phyloP scores from a whole-genome alignment of 345 rosid genomes.

The Aegle marmelos region DNA sequence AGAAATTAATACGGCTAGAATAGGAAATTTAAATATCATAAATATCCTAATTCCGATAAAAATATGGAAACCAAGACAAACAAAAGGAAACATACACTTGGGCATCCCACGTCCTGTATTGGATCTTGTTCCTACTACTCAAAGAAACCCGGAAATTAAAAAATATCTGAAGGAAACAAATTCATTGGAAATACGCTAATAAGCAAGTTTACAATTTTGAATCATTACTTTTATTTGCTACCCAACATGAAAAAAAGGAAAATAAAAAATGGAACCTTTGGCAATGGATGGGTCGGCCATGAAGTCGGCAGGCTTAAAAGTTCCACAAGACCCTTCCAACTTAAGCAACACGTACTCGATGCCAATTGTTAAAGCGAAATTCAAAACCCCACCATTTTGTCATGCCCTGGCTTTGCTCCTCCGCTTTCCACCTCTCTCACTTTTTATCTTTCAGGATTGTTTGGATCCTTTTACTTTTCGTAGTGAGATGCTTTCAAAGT shows the following conservation, averaged over 20 bases:
- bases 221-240: neutral
- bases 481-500: neutral
- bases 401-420: neutral
- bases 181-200: neutral
- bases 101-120: neutral
- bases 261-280: neutral
- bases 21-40: no score
- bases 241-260: neutral
- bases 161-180: neutral
- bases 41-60: neutral
- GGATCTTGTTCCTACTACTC: neutral
- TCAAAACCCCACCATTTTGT: slow-evolving; percentile 13
- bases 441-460: neutral
- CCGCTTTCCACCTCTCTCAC: neutral
- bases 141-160: no score
- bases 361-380: neutral
- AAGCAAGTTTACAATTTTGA: neutral
- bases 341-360: neutral
- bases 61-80: neutral
- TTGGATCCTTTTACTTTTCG: neutral
- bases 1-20: no score
- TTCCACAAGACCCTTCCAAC: neutral
- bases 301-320: slow-evolving; percentile 15
- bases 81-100: neutral
- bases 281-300: slow-evolving; percentile 22